A percentile compares a stretch with the other conserved stretches of the same genome.
These are phyloP conservation scores for Fraxinus quadrangulata DNA, from an alignment of 257 asterid species.

Conservation along the genomic window DNA sequence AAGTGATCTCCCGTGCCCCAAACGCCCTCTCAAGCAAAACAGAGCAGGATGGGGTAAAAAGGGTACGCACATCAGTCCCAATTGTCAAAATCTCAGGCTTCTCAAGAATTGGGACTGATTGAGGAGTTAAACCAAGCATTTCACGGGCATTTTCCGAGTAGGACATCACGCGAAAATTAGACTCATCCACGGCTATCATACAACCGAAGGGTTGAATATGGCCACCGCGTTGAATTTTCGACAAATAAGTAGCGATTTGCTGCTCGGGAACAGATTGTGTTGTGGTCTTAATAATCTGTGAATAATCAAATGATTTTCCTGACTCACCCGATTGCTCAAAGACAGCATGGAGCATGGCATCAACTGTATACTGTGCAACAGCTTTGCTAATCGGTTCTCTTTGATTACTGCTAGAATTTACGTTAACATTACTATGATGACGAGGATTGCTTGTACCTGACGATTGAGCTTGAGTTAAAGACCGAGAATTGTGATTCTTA, in stretches of 20 bases:
- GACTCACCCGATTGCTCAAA: conserved; percentile 86
- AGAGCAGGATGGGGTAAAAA: conserved; percentile 64
- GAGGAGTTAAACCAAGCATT: conserved; percentile 65
- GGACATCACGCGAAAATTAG: conserved; percentile 50
- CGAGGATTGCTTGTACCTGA: conserved; percentile 36
- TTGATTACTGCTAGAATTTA: conserved; percentile 30
- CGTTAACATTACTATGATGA: conserved; percentile 25
- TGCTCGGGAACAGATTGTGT: conserved; percentile 56
- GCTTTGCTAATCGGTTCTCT: conserved; percentile 58
- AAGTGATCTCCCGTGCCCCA: conserved; percentile 67
- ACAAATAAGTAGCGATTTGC: conserved; percentile 69
- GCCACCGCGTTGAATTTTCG: conserved; percentile 83
- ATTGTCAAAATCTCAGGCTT: conserved; percentile 47
- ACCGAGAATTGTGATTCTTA: conserved; percentile 21
- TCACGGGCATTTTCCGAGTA: conserved; percentile 70
- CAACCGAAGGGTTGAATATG: conserved; percentile 82
- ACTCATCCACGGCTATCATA: conserved; percentile 69
- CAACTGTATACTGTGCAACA: conserved; percentile 74
- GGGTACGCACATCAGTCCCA: conserved; percentile 73
- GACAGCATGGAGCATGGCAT: conserved; percentile 82
- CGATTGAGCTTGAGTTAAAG: conserved; percentile 38
- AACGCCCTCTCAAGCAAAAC: conserved; percentile 67
- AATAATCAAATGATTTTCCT: conserved; percentile 76
- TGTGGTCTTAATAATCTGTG: conserved; percentile 52
- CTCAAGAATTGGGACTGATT: conserved; percentile 70